These are phyloP conservation scores for Atkinsonella hypoxylon DNA, from an alignment of 2,329 filamentous ascomycete species.

Conservation along the genomic window DNA sequence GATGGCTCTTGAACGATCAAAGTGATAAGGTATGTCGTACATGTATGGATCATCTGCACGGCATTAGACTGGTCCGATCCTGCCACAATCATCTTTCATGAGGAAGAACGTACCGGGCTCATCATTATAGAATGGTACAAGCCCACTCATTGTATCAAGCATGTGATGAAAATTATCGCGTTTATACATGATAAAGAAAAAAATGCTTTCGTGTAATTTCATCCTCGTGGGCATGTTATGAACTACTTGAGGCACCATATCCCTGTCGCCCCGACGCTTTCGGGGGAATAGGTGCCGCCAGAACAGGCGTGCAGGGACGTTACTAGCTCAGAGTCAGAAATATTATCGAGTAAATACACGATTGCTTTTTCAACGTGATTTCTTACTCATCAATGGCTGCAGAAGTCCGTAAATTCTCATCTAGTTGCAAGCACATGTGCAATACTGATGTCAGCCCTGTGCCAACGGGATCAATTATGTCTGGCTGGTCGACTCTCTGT, in stretches of 20 bases:
- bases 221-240: conserved; percentile 44
- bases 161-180: conserved; percentile 35
- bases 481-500: conserved; percentile 17
- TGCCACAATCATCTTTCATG: background rate
- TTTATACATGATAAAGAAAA: conserved; percentile 41
- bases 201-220: conserved; percentile 49
- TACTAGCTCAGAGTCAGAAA: conserved; percentile 11
- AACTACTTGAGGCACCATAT: conserved; percentile 26
- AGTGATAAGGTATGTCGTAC: conserved; percentile 47
- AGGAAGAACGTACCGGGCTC: conserved; percentile 23
- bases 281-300: conserved; percentile 53
- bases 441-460: conserved; percentile 19
- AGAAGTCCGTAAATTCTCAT: conserved; percentile 14
- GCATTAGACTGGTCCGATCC: background rate
- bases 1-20: conserved; percentile 57
- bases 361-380: background rate
- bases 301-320: conserved; percentile 36
- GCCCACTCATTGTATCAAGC: conserved; percentile 27
- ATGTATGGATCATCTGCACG: conserved; percentile 36
- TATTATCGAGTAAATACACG: background rate
- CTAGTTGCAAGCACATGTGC: conserved; percentile 19
- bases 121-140: conserved; percentile 26
- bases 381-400: conserved; percentile 16
- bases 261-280: conserved; percentile 3
- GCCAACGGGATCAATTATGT: conserved; percentile 17